Evolutionary conservation across 768 basidiomycete species (phyloP).

Genomic region (Ephemerocybe angulata): DNA sequence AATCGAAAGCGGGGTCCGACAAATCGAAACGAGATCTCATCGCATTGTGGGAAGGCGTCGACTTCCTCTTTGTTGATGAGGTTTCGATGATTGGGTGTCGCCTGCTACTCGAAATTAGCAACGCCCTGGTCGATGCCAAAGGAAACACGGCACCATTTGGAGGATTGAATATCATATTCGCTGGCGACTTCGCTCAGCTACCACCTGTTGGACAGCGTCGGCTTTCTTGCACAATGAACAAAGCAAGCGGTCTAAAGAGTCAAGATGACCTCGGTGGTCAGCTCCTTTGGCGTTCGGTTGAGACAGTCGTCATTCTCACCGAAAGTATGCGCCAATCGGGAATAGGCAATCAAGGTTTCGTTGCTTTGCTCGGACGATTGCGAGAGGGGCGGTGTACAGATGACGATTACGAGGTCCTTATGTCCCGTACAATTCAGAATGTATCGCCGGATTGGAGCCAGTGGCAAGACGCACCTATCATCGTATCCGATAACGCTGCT

Average conservation of each 20-base stretch:
- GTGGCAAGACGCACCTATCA: constrained; percentile 30
- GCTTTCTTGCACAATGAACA: constrained; percentile 14
- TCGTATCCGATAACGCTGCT: constrained; percentile 32
- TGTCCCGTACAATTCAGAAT: neutral
- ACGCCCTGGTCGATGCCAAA: constrained; percentile 31
- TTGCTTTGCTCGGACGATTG: neutral
- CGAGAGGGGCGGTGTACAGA: constrained; percentile 15
- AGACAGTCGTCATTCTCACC: neutral
- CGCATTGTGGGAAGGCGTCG: constrained; percentile 36
- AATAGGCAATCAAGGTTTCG: neutral
- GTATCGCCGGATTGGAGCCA: constrained; percentile 1
- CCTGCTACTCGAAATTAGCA: constrained; percentile 27
- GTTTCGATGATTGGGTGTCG: constrained; percentile 38
- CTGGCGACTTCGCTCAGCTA: constrained; percentile 42
- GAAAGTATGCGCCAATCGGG: neutral
- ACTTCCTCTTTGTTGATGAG: constrained; percentile 37
- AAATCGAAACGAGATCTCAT: constrained; percentile 10
- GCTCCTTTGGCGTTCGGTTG: neutral
- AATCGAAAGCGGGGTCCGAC: neutral
- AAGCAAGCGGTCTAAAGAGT: no score
- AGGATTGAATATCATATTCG: constrained; percentile 38
- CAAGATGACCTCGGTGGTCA: neutral
- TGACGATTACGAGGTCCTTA: neutral
- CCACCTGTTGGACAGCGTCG: constrained; percentile 30
- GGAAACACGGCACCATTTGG: constrained; percentile 29